phyloP scores from a whole-genome alignment of 2,329 filamentous ascomycete genomes.

The Fusarium pininemorale region DNA sequence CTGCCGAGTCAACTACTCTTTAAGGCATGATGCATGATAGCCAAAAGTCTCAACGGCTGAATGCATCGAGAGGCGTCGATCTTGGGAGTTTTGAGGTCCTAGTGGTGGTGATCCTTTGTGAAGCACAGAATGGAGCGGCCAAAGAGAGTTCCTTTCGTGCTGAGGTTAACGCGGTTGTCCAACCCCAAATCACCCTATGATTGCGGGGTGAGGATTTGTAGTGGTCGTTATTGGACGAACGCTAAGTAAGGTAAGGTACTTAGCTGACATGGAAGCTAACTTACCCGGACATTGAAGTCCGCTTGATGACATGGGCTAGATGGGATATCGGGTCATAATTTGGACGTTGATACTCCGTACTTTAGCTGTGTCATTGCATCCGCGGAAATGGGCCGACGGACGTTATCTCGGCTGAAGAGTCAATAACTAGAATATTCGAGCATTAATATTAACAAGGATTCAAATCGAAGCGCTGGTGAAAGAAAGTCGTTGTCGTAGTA shows the following conservation, averaged over 20 bases:
- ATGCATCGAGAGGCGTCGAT: constrained; percentile 30
- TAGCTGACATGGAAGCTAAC: neutral
- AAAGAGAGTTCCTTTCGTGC: constrained; percentile 5
- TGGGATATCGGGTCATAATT: neutral
- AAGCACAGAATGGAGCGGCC: constrained; percentile 4
- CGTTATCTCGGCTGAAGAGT: neutral
- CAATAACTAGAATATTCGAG: neutral
- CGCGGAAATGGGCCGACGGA: neutral
- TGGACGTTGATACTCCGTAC: neutral
- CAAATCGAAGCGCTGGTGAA: neutral
- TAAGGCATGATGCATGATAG: constrained; percentile 21
- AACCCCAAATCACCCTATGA: constrained; percentile 19
- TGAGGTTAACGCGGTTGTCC: constrained; percentile 33
- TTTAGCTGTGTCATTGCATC: neutral
- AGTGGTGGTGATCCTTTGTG: constrained; percentile 11
- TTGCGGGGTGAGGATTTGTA: constrained; percentile 28
- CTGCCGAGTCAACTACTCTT: constrained; percentile 12
- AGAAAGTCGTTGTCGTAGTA: neutral
- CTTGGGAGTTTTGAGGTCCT: constrained; percentile 15
- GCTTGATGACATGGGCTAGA: constrained; percentile 11
- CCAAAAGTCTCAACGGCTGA: constrained; percentile 4
- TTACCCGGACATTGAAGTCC: constrained; percentile 41
- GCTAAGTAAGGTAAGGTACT: neutral
- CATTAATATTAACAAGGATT: neutral
- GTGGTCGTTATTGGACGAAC: constrained; percentile 30